Conservation (phyloP, 129 eudicot genomes). For the Flaveria trinervia region DNA sequence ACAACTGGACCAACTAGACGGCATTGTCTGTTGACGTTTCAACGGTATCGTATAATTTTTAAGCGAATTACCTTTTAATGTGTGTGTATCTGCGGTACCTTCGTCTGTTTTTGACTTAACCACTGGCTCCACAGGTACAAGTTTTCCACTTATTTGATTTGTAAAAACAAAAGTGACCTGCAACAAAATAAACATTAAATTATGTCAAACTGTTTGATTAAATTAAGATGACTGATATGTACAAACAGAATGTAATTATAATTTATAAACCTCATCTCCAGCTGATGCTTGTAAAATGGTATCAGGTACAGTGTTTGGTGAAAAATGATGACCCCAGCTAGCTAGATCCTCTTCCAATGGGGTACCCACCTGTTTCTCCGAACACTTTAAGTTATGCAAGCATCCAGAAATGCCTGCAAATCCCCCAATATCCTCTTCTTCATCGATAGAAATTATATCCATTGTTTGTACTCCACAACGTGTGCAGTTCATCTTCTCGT, state of each 20-base stretch:
- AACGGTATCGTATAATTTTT: conserved; percentile 30
- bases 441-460: conserved; percentile 32
- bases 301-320: conserved; percentile 82
- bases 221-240: neutral
- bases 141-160: conserved; percentile 92
- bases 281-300: conserved; percentile 88
- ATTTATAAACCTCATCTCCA: conserved; percentile 73
- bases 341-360: conserved; percentile 97
- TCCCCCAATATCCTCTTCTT: conserved; percentile 74
- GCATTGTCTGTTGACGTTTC: conserved; percentile 38
- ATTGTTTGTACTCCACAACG: conserved; percentile 59
- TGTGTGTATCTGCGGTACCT: conserved; percentile 15
- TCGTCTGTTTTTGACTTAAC: conserved; percentile 41
- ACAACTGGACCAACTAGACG: conserved; percentile 38
- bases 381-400: conserved; percentile 62
- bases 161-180: conserved; percentile 94
- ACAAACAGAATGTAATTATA: conserved; percentile 14
- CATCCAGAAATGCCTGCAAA: conserved; percentile 92
- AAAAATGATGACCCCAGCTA: conserved; percentile 91
- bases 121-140: conserved; percentile 80
- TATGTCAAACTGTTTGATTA: neutral
- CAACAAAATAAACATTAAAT: conserved; percentile 18
- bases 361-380: conserved; percentile 90
- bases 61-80: conserved; percentile 34
- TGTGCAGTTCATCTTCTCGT: conserved; percentile 80